Base-by-base conservation (phyloP, 495 filamentous ascomycete genomes). In the Aspergillus leporis region DNA sequence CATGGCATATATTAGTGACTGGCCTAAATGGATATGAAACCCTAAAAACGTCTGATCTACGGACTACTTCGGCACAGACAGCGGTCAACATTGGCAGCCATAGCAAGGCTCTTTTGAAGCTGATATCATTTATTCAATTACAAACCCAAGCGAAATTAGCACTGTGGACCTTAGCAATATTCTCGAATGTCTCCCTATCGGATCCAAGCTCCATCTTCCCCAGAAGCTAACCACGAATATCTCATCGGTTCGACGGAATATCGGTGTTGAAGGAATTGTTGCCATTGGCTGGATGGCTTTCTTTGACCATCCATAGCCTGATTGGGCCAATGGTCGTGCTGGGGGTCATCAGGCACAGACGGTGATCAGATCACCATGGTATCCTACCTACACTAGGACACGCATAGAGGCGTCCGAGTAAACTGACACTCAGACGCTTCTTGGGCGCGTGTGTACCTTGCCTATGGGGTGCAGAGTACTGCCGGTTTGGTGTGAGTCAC, bases 141-240 rank as follows among this genome's bases (percentile, higher is more conserved):
- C 28, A 19, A 52, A 22, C n/a, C 16, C 40, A 48, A 40, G 30
- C 9, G 28, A 49, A 56, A 49, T 56, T 49, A 56, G 46, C 55
- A 38, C 47, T 49, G 50, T 53, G 50, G 57, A 31, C 51, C 57
- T 10, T 23, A 41, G 45, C 38, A 51, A 51, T 31, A 50, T 55
- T 55, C 45, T 51, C 22, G 18, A 30, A 51, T 30, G 13, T 45
- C 51, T 50, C 22, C 58, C 58, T 60, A 60, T 60, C 58, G 58
- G 58, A 60, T 51, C 25, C 32, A 16, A 55, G 21, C 45, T 43
- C 51, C 18, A 8, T 51, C 23, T 60, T 60, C 58, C 58, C 58
- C 52, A 60, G 58, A 55, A 60, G 50, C 56, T 59, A 48, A 53
- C 31, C 57, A 53, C 49, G 57, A 40, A 48, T 51, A 51, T 51